Evolutionary conservation across 2,329 filamentous ascomycete genomes (phyloP), one percentile per base, ranked within the genome.

Genomic region (Phaeomoniella chlamydospora): DNA sequence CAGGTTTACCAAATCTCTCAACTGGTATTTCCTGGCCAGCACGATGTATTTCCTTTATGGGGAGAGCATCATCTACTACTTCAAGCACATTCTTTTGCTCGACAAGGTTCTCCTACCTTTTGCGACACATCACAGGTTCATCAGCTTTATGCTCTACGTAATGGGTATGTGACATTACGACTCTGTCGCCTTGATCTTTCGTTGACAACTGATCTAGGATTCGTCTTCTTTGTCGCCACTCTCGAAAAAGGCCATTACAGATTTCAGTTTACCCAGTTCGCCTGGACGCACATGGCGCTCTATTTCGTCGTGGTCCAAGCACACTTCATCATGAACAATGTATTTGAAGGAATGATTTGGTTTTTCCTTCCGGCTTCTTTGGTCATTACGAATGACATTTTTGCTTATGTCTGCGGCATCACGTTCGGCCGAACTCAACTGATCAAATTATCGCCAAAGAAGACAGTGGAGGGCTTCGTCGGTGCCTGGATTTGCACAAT

Each of bases 41-140:
- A 94, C 88, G 47, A 96, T 98, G 88, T 98, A 98, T 68, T 98
- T 94, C 50, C 69, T 98, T 35, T 98, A 98, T 55, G 90, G 90
- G 53, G 90, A 98, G 64, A 94, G 85, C 51, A 88, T 98, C 53
- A 94, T 98, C 52, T 98, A 98, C 66, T 98, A 98, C 64, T 98
- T 98, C 65, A 98, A 98, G 70, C 90, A 98, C 56, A 88, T 98
- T 46, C 77, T 98, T 31, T 66, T 98, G 40, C 87, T 98, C 32
- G 90, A 98, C 61, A 84, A 81, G 58, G 82, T 96, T 32, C 68
- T 98, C 42, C 67, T 94, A 39, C 90, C 90, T 5, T 77, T 98
- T 55, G 87, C 90, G 37, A 96, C 88, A 12, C 90, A 98, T 64
- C 90, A 98, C 58, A 75, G 90, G 47, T 98, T 98, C 67, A 94